These are phyloP conservation scores for Lanmaoa pseudosensibilis DNA, from an alignment of 768 basidiomycete species.

Conservation along the genomic window DNA sequence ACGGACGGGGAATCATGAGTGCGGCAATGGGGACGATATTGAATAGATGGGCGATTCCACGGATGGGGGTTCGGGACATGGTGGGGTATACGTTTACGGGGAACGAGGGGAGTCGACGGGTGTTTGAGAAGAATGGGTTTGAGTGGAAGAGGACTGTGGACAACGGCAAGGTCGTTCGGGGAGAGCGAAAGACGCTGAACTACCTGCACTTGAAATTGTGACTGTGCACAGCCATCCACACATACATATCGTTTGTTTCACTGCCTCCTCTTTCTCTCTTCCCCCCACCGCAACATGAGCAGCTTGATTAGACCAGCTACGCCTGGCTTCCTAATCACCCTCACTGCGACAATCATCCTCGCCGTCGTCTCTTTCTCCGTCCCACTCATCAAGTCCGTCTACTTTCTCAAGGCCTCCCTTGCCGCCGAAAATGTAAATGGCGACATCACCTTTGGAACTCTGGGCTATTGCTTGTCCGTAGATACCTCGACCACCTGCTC, in stretches of 20 bases:
- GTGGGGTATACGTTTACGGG: conserved; percentile 45
- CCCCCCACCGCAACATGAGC: conserved; percentile 44
- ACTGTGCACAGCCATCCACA: conserved; percentile 16
- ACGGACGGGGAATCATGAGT: conserved; percentile 72
- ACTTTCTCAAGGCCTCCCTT: conserved; percentile 80
- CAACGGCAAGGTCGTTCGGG: conserved; percentile 39
- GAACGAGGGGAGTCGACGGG: conserved; percentile 60
- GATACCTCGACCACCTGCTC: conserved; percentile 66
- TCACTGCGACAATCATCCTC: conserved; percentile 75
- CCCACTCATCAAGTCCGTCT: conserved; percentile 85
- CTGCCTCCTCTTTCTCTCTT: not conserved
- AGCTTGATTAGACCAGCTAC: conserved; percentile 77
- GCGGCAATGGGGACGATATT: conserved; percentile 57
- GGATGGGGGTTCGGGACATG: conserved; percentile 57
- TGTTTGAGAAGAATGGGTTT: conserved; percentile 71
- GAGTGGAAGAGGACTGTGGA: conserved; percentile 38
- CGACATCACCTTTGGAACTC: conserved; percentile 78
- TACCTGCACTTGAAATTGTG: conserved; percentile 35
- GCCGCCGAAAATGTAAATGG: conserved; percentile 48
- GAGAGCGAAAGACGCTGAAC: conserved; percentile 37
- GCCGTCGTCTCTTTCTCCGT: conserved; percentile 89
- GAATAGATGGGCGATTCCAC: conserved; percentile 59
- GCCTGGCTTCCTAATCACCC: conserved; percentile 83
- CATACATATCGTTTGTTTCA: not conserved
- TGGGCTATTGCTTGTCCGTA: conserved; percentile 82